phyloP scores from a whole-genome alignment of 208 protist genomes.

The Acanthamoeba sp. region DNA sequence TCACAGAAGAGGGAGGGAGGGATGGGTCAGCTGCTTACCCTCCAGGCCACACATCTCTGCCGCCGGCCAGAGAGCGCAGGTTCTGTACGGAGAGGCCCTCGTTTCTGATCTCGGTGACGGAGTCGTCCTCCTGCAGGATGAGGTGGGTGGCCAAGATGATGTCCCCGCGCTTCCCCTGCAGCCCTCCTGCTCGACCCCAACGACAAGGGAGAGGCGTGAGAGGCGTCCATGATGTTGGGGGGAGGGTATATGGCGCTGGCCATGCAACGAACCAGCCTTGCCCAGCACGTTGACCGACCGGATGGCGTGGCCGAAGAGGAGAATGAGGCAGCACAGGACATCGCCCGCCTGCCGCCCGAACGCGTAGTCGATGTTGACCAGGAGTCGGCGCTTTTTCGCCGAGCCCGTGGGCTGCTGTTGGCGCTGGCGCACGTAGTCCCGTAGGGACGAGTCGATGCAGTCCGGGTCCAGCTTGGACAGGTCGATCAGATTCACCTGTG shows the following conservation, averaged over 20 bases:
- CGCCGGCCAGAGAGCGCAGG: slow-evolving; percentile 85
- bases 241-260: no score
- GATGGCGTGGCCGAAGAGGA: slow-evolving; percentile 91
- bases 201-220: no score
- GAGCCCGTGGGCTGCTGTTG: background rate
- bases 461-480: slow-evolving; percentile 1
- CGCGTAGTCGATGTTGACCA: slow-evolving; percentile 95
- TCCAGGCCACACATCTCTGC: slow-evolving; percentile 88
- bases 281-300: slow-evolving; percentile 93
- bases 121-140: slow-evolving; percentile 91
- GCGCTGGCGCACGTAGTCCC: background rate
- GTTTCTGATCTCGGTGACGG: slow-evolving; percentile 92
- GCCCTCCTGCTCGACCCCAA: slow-evolving; percentile 74
- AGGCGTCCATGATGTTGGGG: no score
- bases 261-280: slow-evolving; percentile 88
- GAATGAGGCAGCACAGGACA: slow-evolving; percentile 91
- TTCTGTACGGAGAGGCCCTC: slow-evolving; percentile 89
- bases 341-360: slow-evolving; percentile 93
- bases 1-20: no score
- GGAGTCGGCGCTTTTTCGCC: slow-evolving; percentile 87
- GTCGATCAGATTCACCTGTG: slow-evolving; percentile 42
- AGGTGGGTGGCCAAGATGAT: slow-evolving; percentile 93
- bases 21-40: no score
- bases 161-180: slow-evolving; percentile 93
- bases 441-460: slow-evolving; percentile 31